phyloP scores from a whole-genome alignment of 805 yeast species.

The Candida sithepensis region DNA sequence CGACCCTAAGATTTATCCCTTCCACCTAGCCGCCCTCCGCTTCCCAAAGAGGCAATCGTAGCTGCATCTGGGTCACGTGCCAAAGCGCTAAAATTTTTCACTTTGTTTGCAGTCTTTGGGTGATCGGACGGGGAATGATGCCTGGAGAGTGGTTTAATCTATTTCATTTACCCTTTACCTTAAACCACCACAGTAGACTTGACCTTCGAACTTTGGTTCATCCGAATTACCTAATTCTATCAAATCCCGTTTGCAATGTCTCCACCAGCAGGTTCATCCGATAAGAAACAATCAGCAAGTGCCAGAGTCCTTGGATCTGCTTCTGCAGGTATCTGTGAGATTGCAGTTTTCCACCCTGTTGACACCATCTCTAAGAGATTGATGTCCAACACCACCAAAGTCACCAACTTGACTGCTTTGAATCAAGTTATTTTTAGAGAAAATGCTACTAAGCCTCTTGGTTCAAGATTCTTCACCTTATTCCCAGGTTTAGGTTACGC shows the following conservation, averaged over 20 bases:
- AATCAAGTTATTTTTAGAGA: constrained; percentile 86
- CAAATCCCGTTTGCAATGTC: constrained; percentile 16
- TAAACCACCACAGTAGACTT: too few relatives aligned
- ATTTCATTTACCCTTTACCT: too few relatives aligned
- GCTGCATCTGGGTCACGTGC: neutral
- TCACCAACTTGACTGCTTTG: constrained; percentile 60
- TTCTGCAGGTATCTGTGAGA: constrained; percentile 94
- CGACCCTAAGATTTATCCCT: neutral
- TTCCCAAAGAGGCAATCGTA: too few relatives aligned
- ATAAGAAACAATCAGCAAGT: constrained; percentile 81
- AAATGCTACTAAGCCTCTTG: constrained; percentile 67
- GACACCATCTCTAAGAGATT: constrained; percentile 96
- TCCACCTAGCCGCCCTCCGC: neutral
- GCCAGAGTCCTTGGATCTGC: constrained; percentile 98
- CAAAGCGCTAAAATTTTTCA: constrained; percentile 2
- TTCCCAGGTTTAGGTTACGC: constrained; percentile 99
- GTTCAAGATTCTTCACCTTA: constrained; percentile 70
- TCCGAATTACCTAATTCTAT: neutral
- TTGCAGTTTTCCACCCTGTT: constrained; percentile 96
- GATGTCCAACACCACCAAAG: constrained; percentile 75
- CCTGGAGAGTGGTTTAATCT: too few relatives aligned
- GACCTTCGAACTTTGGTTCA: too few relatives aligned
- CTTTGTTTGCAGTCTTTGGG: neutral
- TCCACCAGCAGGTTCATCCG: constrained; percentile 30
- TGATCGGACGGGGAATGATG: too few relatives aligned